A percentile compares a stretch with the other conserved stretches of the same genome.
Evolutionary conservation across 2,329 filamentous ascomycete genomes (phyloP).

Genomic region (Fusarium sambucinum): DNA sequence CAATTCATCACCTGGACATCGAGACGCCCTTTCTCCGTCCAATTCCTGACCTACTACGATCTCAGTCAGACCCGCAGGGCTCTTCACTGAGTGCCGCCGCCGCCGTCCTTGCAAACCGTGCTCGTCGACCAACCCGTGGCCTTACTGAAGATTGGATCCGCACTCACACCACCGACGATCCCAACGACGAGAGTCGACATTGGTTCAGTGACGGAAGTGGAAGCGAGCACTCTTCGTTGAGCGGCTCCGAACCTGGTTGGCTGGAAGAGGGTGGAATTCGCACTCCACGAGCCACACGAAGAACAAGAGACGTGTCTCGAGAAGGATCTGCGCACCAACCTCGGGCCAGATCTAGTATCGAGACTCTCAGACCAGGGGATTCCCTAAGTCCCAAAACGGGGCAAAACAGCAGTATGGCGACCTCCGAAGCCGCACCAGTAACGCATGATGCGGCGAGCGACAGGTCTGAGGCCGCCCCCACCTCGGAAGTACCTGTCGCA

Average conservation of each 20-base stretch:
- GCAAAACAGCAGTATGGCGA: constrained; percentile 52
- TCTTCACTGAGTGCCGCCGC: constrained; percentile 65
- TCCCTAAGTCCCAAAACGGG: constrained; percentile 46
- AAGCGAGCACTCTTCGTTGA: constrained; percentile 81
- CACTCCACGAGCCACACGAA: constrained; percentile 60
- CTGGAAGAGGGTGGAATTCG: constrained; percentile 61
- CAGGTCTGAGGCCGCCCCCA: constrained; percentile 46
- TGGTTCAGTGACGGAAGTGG: constrained; percentile 83
- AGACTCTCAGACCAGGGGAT: constrained; percentile 62
- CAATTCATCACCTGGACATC: constrained; percentile 71
- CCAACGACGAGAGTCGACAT: constrained; percentile 75
- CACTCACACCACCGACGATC: constrained; percentile 80
- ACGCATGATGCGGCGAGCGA: constrained; percentile 47
- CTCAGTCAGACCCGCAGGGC: constrained; percentile 46
- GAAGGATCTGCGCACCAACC: constrained; percentile 56
- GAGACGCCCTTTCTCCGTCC: constrained; percentile 73
- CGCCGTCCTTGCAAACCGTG: constrained; percentile 73
- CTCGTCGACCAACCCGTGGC: constrained; percentile 68
- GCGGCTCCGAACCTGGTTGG: constrained; percentile 71
- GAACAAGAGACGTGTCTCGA: constrained; percentile 44
- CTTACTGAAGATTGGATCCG: constrained; percentile 89
- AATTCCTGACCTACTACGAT: constrained; percentile 59
- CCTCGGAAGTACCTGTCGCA: constrained; percentile 45
- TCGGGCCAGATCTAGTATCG: constrained; percentile 65
- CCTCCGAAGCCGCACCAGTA: constrained; percentile 48